phyloP scores from a whole-genome alignment of 768 basidiomycete genomes.

The Leccinum uliginosum region DNA sequence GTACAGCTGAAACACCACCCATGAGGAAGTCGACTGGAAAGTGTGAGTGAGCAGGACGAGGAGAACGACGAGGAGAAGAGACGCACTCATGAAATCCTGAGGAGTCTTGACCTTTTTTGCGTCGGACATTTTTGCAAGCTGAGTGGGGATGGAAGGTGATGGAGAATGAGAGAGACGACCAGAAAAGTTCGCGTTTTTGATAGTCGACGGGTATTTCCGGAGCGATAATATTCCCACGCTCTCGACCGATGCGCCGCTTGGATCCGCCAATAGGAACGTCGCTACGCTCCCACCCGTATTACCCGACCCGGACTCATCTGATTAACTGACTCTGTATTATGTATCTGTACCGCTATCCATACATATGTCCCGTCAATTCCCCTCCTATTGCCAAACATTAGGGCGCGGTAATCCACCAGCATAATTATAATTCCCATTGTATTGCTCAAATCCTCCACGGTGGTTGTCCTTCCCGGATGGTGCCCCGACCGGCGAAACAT shows the following conservation, averaged over 20 bases:
- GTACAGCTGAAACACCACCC: conserved; percentile 91
- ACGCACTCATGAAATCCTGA: conserved; percentile 80
- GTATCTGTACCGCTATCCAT: conserved; percentile 15
- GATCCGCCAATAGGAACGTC: conserved; percentile 8
- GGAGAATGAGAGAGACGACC: conserved; percentile 41
- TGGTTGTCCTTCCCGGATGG: conserved; percentile 16
- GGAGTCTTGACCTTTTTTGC: conserved; percentile 81
- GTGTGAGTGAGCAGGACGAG: conserved; percentile 13
- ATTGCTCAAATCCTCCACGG: conserved; percentile 24
- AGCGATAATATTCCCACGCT: conserved; percentile 26
- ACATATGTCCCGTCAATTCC: neutral
- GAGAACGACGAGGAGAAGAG: neutral
- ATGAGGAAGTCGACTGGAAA: conserved; percentile 84
- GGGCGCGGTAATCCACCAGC: conserved; percentile 22
- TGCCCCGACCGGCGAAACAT: conserved; percentile 19
- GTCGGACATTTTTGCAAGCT: conserved; percentile 75
- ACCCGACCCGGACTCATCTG: too few relatives aligned
- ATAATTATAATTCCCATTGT: conserved; percentile 22
- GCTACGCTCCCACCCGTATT: neutral
- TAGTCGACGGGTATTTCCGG: conserved; percentile 30
- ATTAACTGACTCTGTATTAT: conserved; percentile 8
- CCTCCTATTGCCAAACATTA: conserved; percentile 26
- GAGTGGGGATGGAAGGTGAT: conserved; percentile 45
- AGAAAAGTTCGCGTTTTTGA: conserved; percentile 48
- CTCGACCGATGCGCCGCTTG: conserved; percentile 15